Conservation (phyloP, 495 filamentous ascomycete genomes). For the Xylona heveae region DNA sequence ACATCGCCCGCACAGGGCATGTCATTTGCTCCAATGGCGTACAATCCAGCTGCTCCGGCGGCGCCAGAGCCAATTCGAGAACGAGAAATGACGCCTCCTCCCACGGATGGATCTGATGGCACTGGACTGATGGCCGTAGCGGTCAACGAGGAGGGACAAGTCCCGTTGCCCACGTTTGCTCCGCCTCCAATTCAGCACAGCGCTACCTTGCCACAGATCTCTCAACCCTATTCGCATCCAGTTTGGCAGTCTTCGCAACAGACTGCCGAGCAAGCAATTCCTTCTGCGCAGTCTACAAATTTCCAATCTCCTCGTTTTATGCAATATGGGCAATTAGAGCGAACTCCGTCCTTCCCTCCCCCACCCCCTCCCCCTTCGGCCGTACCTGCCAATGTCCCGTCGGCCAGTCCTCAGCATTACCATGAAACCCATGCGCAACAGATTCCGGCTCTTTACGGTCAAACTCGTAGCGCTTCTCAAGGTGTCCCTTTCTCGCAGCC, state of each 20-base stretch:
- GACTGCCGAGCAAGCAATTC: constrained; percentile 10
- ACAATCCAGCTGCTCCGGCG: constrained; percentile 76
- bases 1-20: constrained; percentile 16
- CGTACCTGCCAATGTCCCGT: no score
- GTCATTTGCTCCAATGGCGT: constrained; percentile 69
- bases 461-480: no score
- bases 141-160: constrained; percentile 38
- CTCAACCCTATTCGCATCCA: no score
- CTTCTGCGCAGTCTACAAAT: constrained; percentile 8
- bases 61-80: constrained; percentile 66
- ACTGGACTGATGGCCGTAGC: constrained; percentile 53
- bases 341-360: constrained; percentile 15
- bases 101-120: constrained; percentile 43
- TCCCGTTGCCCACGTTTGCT: constrained; percentile 17
- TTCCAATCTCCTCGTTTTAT: neutral
- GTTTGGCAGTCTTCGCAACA: constrained; percentile 17
- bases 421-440: no score
- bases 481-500: no score
- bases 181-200: constrained; percentile 7
- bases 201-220: constrained; percentile 7
- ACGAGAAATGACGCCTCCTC: constrained; percentile 79
- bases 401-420: no score
- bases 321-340: neutral
- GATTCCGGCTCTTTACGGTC: no score
- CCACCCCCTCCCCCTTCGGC: constrained; percentile 10